Conservation (phyloP, 306 rosid species). For the Crataegus laevigata region DNA sequence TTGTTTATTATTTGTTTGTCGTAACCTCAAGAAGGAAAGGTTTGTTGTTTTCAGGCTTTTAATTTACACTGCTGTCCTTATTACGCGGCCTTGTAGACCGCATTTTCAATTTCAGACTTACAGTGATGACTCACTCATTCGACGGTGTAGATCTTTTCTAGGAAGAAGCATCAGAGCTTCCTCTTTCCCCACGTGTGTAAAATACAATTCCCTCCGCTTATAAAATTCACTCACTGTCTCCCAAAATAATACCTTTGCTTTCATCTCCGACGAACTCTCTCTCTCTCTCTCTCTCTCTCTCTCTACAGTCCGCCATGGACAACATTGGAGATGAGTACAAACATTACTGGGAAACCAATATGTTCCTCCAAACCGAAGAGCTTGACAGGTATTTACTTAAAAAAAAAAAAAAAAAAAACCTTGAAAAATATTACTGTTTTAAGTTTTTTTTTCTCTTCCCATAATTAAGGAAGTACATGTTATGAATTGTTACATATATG, state of each 20-base stretch:
- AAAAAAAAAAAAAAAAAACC: neutral
- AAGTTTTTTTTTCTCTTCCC: neutral
- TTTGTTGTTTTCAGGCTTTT: neutral
- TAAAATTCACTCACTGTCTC: neutral
- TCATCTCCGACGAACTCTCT: neutral
- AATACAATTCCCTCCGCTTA: neutral
- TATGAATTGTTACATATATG: neutral
- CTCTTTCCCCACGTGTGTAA: slow-evolving; percentile 18
- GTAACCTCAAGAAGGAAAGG: neutral
- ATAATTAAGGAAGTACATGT: neutral
- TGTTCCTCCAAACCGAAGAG: slow-evolving; percentile 64
- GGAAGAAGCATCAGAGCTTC: slow-evolving; percentile 10
- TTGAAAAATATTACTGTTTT: neutral
- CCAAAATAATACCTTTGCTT: neutral
- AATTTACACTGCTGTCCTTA: neutral
- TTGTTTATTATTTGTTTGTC: neutral
- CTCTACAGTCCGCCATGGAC: slow-evolving; percentile 38
- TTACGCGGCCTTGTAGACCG: slow-evolving; percentile 27
- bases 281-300: neutral
- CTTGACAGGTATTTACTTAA: slow-evolving; percentile 45
- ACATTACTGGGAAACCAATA: slow-evolving; percentile 64
- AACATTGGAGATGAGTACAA: slow-evolving; percentile 55
- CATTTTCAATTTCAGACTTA: neutral
- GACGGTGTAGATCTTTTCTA: slow-evolving; percentile 19
- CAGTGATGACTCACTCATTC: neutral